phyloP scores from a whole-genome alignment of 1,284 basidiomycete genomes.

The Sparassis latifolia region DNA sequence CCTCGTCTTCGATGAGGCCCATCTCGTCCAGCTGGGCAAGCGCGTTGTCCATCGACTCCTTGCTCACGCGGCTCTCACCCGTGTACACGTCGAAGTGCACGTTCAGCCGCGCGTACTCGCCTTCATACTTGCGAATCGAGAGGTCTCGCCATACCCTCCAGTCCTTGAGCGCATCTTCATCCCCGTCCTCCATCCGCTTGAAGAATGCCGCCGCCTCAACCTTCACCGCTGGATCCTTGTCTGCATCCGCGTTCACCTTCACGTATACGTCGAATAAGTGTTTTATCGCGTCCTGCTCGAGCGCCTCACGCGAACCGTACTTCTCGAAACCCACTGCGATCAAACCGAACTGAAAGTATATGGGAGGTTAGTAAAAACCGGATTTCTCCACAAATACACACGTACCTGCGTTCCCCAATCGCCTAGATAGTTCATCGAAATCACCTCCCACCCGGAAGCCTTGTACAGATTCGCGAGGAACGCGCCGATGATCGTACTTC shows the following conservation, averaged over 20 bases:
- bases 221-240: conserved; percentile 69
- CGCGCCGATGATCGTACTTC: conserved; percentile 96
- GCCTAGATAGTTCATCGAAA: conserved; percentile 90
- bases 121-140: conserved; percentile 87
- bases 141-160: conserved; percentile 94
- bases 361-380: not conserved
- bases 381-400: not conserved
- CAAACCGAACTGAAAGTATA: conserved; percentile 59
- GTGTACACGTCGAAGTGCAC: conserved; percentile 92
- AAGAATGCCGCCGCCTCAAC: conserved; percentile 86
- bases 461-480: conserved; percentile 92
- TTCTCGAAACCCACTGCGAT: conserved; percentile 91
- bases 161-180: conserved; percentile 75
- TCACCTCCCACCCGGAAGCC: conserved; percentile 89
- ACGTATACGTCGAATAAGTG: conserved; percentile 96
- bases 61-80: conserved; percentile 87
- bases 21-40: conserved; percentile 55
- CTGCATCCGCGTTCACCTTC: conserved; percentile 85
- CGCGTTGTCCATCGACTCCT: conserved; percentile 73
- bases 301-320: conserved; percentile 82
- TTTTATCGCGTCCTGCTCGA: conserved; percentile 88
- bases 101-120: conserved; percentile 89
- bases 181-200: conserved; percentile 95
- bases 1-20: conserved; percentile 48
- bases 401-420: conserved; percentile 89